Evolutionary conservation across 2,329 filamentous ascomycete genomes (phyloP).

Genomic region (Neonectria punicea): DNA sequence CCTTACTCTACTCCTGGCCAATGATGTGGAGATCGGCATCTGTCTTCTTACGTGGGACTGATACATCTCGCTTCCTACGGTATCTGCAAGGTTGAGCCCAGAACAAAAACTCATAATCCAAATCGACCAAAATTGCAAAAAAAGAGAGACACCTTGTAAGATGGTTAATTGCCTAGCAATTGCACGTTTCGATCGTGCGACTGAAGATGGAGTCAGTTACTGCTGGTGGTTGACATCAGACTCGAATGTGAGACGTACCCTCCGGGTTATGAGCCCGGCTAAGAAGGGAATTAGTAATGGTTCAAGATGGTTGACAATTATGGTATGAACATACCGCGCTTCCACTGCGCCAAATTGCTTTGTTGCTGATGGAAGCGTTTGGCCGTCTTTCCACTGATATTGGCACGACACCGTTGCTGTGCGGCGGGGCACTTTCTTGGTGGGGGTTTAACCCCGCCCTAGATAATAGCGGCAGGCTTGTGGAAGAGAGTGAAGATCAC

Average conservation of each 20-base stretch:
- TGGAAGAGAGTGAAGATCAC: background rate
- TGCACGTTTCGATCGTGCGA: slow-evolving; percentile 38
- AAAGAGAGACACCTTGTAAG: background rate
- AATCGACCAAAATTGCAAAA: background rate
- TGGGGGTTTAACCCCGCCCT: background rate
- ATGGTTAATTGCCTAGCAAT: slow-evolving; percentile 39
- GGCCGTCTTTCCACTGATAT: background rate
- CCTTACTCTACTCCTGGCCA: background rate
- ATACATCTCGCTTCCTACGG: background rate
- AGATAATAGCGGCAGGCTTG: background rate
- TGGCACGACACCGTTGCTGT: background rate
- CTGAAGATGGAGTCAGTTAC: slow-evolving; percentile 2
- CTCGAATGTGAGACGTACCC: slow-evolving; percentile 7
- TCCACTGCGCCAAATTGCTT: slow-evolving; percentile 19
- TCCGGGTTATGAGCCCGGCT: slow-evolving; percentile 38
- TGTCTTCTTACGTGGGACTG: background rate
- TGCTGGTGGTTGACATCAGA: background rate
- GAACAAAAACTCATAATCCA: background rate
- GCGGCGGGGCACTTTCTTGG: background rate
- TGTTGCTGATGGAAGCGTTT: background rate
- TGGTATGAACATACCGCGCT: slow-evolving; percentile 14
- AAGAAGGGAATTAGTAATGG: background rate
- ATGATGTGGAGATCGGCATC: background rate
- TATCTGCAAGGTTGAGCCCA: background rate
- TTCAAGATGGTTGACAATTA: background rate